Evolutionary conservation across 257 asterid species (phyloP).

Genomic region (Solanum lycopersicoides): DNA sequence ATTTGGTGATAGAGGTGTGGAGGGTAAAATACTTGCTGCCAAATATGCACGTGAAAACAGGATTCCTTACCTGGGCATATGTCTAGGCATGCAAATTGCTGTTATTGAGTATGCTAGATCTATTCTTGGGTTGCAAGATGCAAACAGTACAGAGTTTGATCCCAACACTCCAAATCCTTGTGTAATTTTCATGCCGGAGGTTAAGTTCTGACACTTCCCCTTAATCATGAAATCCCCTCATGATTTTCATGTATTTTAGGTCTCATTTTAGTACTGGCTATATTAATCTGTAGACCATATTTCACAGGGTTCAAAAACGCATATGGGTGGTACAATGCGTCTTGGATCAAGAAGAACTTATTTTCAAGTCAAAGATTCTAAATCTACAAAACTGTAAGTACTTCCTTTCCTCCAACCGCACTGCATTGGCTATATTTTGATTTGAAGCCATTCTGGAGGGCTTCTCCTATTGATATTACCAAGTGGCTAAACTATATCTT

Average conservation of each 20-base stretch:
- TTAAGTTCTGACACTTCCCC: neutral
- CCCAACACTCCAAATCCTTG: constrained; percentile 49
- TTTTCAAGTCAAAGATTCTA: constrained; percentile 26
- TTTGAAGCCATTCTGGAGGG: neutral
- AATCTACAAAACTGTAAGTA: constrained; percentile 30
- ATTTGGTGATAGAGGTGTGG: constrained; percentile 81
- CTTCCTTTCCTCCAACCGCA: neutral
- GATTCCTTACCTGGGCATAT: constrained; percentile 68
- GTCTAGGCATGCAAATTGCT: constrained; percentile 74
- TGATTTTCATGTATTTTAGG: neutral
- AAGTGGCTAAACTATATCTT: neutral
- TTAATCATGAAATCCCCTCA: neutral
- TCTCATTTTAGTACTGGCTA: neutral
- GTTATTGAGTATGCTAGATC: constrained; percentile 63
- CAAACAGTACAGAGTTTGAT: constrained; percentile 67
- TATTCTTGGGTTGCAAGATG: constrained; percentile 53
- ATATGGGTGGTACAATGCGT: constrained; percentile 49
- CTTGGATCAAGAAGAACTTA: constrained; percentile 38
- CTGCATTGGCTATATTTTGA: neutral
- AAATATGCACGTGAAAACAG: constrained; percentile 68
- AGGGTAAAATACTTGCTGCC: constrained; percentile 78
- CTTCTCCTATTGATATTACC: neutral
- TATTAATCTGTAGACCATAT: neutral
- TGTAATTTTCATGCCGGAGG: constrained; percentile 82
- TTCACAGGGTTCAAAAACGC: constrained; percentile 36